Conservation (phyloP, 129 eudicot species). For the sunflower (Helianthus annuus) region DNA sequence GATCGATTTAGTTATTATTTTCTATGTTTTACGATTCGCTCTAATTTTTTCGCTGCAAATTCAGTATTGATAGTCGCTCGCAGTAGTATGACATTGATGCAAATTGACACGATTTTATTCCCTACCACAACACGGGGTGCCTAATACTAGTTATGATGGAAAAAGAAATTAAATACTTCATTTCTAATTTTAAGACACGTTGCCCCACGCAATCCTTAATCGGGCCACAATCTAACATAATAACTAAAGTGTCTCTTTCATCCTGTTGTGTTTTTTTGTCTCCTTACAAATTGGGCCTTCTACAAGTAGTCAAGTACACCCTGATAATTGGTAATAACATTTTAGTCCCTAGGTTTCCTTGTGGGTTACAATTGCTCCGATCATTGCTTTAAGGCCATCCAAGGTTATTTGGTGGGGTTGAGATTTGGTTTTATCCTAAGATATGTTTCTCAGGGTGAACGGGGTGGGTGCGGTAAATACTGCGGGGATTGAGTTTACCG, state of each 20-base stretch:
- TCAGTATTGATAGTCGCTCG: too few species aligned
- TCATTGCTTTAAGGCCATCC: not conserved
- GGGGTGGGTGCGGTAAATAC: too few species aligned
- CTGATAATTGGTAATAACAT: constrained; percentile 21
- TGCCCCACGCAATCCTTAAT: constrained; percentile 35
- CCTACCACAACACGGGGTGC: too few species aligned
- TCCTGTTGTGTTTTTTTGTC: constrained; percentile 40
- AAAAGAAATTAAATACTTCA: not conserved
- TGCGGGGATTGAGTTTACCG: too few species aligned
- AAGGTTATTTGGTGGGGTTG: constrained; percentile 16
- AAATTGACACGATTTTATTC: too few species aligned
- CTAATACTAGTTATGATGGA: too few species aligned
- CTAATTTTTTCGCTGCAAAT: too few species aligned
- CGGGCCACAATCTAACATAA: constrained; percentile 31
- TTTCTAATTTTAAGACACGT: constrained; percentile 27
- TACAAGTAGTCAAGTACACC: constrained; percentile 17
- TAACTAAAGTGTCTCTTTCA: constrained; percentile 33
- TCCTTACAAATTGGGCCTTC: constrained; percentile 9
- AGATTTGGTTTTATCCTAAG: constrained; percentile 1
- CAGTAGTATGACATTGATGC: too few species aligned
- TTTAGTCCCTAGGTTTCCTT: constrained; percentile 22
- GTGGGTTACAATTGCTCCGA: not conserved
- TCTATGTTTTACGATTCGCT: too few species aligned
- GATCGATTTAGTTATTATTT: too few species aligned
- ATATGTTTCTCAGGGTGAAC: constrained; percentile 18